A percentile compares a stretch with the other conserved stretches of the same genome.
These are phyloP conservation scores for Phytophthora meadii DNA, from an alignment of 352 stramenopile species.

Conservation along the genomic window DNA sequence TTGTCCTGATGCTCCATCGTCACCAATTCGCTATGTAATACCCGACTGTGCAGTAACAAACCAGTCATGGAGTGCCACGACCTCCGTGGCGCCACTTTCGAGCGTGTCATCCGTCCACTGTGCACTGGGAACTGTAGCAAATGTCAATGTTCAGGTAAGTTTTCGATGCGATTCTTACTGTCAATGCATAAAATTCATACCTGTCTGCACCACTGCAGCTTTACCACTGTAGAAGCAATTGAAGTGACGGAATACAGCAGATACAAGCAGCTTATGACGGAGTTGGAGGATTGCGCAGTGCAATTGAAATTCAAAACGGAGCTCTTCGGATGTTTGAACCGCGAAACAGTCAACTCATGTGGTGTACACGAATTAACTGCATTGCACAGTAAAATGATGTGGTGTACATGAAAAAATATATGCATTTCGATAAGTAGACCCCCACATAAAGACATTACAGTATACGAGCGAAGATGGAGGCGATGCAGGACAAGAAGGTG, in stretches of 20 bases:
- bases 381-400: not conserved
- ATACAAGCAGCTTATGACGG: not conserved
- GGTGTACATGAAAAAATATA: no score
- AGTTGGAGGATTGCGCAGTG: slow-evolving; percentile 41
- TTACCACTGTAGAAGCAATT: not conserved
- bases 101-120: slow-evolving; percentile 25
- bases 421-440: not conserved
- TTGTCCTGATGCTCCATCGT: slow-evolving; percentile 51
- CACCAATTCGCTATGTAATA: slow-evolving; percentile 39
- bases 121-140: slow-evolving; percentile 18
- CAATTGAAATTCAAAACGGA: slow-evolving; percentile 22
- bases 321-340: slow-evolving; percentile 40
- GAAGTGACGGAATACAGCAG: not conserved
- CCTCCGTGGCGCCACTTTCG: slow-evolving; percentile 52
- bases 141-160: not conserved
- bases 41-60: slow-evolving; percentile 47
- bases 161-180: slow-evolving; percentile 1
- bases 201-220: not conserved
- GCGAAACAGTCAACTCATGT: not conserved
- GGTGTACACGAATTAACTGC: no score
- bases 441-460: not conserved
- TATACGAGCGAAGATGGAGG: slow-evolving; percentile 48
- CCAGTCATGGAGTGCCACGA: slow-evolving; percentile 36
- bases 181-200: not conserved
- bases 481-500: slow-evolving; percentile 71